These are phyloP conservation scores for Corynespora cassiicola DNA, from an alignment of 2,329 filamentous ascomycete genomes.

Conservation along the genomic window DNA sequence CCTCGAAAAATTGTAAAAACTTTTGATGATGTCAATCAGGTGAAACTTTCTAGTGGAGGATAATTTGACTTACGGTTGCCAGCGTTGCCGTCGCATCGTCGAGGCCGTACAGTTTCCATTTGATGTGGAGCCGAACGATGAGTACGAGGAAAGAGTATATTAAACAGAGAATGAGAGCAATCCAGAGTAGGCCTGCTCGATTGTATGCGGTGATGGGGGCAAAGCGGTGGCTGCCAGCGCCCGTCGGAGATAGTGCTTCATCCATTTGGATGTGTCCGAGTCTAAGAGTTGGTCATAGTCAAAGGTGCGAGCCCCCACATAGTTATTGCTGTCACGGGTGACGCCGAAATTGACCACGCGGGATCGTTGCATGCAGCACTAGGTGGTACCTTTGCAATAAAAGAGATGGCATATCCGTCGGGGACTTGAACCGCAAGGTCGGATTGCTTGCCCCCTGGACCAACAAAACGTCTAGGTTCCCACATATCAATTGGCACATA, in stretches of 20 bases:
- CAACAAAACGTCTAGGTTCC: too few species aligned
- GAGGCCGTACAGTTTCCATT: slow-evolving; percentile 22
- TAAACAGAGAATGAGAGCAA: slow-evolving; percentile 17
- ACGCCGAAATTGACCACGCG: background rate
- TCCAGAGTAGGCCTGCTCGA: slow-evolving; percentile 19
- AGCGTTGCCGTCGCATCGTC: slow-evolving; percentile 15
- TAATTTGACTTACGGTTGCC: slow-evolving; percentile 15
- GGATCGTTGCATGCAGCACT: background rate
- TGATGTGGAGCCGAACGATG: slow-evolving; percentile 18
- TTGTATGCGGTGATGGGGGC: slow-evolving; percentile 17
- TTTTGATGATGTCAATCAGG: slow-evolving; percentile 4
- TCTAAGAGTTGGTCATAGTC: slow-evolving; percentile 3
- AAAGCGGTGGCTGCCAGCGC: slow-evolving; percentile 10
- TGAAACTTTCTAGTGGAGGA: background rate
- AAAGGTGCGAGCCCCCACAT: background rate
- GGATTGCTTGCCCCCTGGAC: too few species aligned
- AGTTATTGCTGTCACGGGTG: slow-evolving; percentile 1
- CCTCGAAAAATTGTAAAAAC: slow-evolving; percentile 16
- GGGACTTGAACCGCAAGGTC: too few species aligned
- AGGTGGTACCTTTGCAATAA: background rate
- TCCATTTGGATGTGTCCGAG: slow-evolving; percentile 4
- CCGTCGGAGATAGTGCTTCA: slow-evolving; percentile 4
- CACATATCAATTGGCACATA: too few species aligned
- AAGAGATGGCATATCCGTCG: too few species aligned
- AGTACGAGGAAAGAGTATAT: slow-evolving; percentile 20